Evolutionary conservation across 2,329 filamentous ascomycete species (phyloP).

Genomic region (Phyllosticta capitalensis): DNA sequence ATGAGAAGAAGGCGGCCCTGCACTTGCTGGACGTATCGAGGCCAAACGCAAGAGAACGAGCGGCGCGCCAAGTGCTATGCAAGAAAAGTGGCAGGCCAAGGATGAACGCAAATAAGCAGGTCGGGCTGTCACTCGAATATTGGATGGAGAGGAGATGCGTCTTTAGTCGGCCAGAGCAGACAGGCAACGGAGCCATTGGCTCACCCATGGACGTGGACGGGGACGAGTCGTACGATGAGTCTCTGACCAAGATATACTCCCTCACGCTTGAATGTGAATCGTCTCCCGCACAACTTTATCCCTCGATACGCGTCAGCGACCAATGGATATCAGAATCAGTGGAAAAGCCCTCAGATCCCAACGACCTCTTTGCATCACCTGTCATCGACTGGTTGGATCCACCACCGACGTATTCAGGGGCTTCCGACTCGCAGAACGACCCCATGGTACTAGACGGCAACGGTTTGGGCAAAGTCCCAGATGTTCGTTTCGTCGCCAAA

Average conservation of each 20-base stretch:
- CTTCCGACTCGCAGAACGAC: conserved; percentile 31
- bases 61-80: conserved; percentile 55
- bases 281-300: conserved; percentile 38
- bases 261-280: conserved; percentile 57
- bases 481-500: conserved; percentile 64
- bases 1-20: conserved; percentile 49
- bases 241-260: conserved; percentile 45
- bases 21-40: conserved; percentile 26
- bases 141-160: conserved; percentile 56
- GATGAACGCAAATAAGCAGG: conserved; percentile 57
- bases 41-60: conserved; percentile 34
- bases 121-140: conserved; percentile 67
- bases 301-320: conserved; percentile 59
- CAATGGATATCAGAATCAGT: conserved; percentile 63
- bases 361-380: conserved; percentile 35
- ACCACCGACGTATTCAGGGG: conserved; percentile 44
- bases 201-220: conserved; percentile 26
- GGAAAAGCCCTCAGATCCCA: conserved; percentile 34
- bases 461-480: conserved; percentile 48
- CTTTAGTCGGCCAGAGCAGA: conserved; percentile 16
- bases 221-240: conserved; percentile 34
- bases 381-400: conserved; percentile 65
- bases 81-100: conserved; percentile 59
- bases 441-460: conserved; percentile 43
- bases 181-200: conserved; percentile 22